A percentile compares a stretch with the other conserved stretches of the same genome.
These are phyloP conservation scores for Acorus gramineus DNA, from an alignment of 106 monocot genomes.

Conservation along the genomic window DNA sequence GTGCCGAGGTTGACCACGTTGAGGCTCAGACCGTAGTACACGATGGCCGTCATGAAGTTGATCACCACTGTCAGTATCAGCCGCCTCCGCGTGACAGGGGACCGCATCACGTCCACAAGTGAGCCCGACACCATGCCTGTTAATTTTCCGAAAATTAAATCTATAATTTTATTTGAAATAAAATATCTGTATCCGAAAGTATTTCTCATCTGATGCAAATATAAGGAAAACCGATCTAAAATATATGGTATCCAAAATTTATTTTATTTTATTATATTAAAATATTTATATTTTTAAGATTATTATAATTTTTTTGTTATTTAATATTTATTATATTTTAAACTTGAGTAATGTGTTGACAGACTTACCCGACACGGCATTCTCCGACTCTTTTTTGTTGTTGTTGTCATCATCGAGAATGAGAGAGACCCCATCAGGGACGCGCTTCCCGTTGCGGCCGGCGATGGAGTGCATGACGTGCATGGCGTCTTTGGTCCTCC, in stretches of 20 bases:
- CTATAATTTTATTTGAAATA: too few species aligned
- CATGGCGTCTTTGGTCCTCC: constrained; percentile 33
- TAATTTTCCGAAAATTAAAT: too few species aligned
- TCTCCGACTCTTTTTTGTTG: neutral
- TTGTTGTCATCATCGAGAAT: constrained; percentile 44
- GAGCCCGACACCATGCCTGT: constrained; percentile 14
- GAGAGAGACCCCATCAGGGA: constrained; percentile 24
- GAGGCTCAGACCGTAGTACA: constrained; percentile 85
- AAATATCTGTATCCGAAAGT: too few species aligned
- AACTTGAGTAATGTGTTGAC: too few species aligned
- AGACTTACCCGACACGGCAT: neutral
- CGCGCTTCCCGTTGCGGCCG: constrained; percentile 15
- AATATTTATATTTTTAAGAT: too few species aligned
- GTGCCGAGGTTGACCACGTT: constrained; percentile 87
- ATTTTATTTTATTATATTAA: too few species aligned
- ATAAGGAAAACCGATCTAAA: too few species aligned
- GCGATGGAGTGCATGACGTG: constrained; percentile 45
- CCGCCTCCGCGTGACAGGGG: constrained; percentile 37
- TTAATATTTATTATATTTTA: too few species aligned
- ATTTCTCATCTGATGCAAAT: too few species aligned
- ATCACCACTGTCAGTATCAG: constrained; percentile 44
- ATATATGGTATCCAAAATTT: too few species aligned
- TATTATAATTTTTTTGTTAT: too few species aligned
- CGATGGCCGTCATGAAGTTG: constrained; percentile 54
- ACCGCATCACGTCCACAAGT: constrained; percentile 44